Percentiles rank a stretch among this genome's conserved stretches.
Evolutionary conservation across 192 early-diverging fungal genomes (phyloP).

Genomic region (Gorgonomyces haynaldii): DNA sequence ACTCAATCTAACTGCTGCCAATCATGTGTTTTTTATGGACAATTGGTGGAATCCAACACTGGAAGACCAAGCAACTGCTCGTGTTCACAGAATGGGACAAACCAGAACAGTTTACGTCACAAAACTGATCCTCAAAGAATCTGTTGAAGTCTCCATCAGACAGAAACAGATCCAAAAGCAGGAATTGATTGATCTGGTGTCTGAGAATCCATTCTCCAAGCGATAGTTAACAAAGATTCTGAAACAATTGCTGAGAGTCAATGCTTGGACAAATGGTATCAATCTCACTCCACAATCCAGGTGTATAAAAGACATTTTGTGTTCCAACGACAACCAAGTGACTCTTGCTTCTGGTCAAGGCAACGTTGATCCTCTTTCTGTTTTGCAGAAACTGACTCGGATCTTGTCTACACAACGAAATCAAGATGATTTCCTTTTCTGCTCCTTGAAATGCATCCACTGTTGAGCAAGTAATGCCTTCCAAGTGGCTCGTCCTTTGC

Average conservation of each 20-base stretch:
- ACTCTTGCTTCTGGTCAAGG: conserved; percentile 60
- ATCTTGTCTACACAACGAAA: conserved; percentile 51
- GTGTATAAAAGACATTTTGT: too few relatives aligned
- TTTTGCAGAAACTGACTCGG: conserved; percentile 54
- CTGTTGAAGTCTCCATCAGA: neutral
- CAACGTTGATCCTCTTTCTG: conserved; percentile 57
- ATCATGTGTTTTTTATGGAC: conserved; percentile 29
- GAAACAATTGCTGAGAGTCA: too few relatives aligned
- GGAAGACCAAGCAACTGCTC: neutral
- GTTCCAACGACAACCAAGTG: neutral
- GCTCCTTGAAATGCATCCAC: conserved; percentile 71
- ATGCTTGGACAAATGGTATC: too few relatives aligned
- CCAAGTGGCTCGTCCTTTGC: conserved; percentile 2
- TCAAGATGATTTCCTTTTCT: conserved; percentile 63
- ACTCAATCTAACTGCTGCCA: conserved; percentile 30
- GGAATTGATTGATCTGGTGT: too few relatives aligned
- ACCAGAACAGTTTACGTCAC: neutral
- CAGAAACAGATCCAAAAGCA: too few relatives aligned
- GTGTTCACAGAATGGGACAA: neutral
- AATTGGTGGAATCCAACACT: conserved; percentile 35
- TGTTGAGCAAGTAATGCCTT: conserved; percentile 40
- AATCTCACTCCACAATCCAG: too few relatives aligned
- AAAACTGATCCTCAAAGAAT: neutral
- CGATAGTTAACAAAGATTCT: too few relatives aligned
- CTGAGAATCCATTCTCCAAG: too few relatives aligned